Base-by-base conservation (phyloP, 495 filamentous ascomycete genomes). In the Venustampulla echinocandica region DNA sequence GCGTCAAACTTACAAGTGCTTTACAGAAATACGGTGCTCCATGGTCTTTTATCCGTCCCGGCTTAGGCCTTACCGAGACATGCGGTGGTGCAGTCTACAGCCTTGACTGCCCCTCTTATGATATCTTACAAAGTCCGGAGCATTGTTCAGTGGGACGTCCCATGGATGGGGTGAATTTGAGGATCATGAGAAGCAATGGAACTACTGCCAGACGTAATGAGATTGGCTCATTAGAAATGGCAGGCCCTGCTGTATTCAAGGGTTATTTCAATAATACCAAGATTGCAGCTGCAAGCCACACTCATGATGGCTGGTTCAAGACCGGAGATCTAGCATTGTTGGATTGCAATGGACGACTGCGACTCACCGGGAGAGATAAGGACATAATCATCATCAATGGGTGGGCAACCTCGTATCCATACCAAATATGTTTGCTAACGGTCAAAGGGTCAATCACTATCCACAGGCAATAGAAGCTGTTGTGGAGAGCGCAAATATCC, bases 1-100 rank as follows among this genome's bases (percentile, higher is more conserved):
- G 57, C 27, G 44, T 35, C 2, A 49, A 50, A 3, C 21, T 71
- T 3, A 24, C 58, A 5, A 25, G 51, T 4, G 23, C 65, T 1
- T 52, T 75, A 1, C 14, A 22, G 5, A 41, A 37, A 1, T 63
- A 63, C 44, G 64, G 66, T 1, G 67, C 64, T 0, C 62, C 56
- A 0, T 1, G 2, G 2, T 3, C 27, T 28, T 62, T 74, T 4
- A 57, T 81, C 25, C 48, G 38, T 0, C 64, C 74, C 47, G 90
- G 90, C n/a, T 95, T 96, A 59, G 90, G 90, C 37, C 73, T 96
- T 55, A 97, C 90, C 2, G 90, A 97, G 66, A 96, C 90, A 3
- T 74, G 81, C 19, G 90, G 87, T 41, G 90, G 90, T 52, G 77
- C 80, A n/a, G 69, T 97, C 15, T 92, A 87, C 69, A 86, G 86